Base-by-base conservation (phyloP, 768 basidiomycete genomes). In the Boletus sensibilis region DNA sequence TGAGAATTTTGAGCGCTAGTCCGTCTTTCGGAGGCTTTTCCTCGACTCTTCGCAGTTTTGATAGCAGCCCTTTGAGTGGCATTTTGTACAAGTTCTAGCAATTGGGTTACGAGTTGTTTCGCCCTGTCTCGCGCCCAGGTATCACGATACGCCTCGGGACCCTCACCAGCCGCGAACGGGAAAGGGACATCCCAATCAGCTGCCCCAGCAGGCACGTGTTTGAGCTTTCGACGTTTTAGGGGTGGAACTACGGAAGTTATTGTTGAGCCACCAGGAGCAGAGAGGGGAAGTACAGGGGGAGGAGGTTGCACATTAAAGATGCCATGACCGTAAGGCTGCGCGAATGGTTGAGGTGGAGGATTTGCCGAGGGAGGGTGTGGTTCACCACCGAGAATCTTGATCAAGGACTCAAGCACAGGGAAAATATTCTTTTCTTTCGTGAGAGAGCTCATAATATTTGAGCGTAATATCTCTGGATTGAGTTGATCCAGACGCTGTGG, bases 121-220 rank as follows among this genome's bases (percentile, higher is more conserved):
- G 82, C 79, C 29, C 89, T 80, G 35, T 86, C 80, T 44, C 72
- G 78, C 58, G 84, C 81, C 90, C 90, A 91, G 27, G 75, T 84
- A 50, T 75, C 68, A 10, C 72, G 76, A 68, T 92, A 92, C n/a
- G 77, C 75, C 18, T 78, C 67, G 2, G 90, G 88, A 2, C 87
- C 90, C 61, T 92, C 86, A 29, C 88, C 90, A 46, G 78, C 39
- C 69, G 71, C 67, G 59, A 92, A 92, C 7, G 90, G 90, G 68
- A 85, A 92, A 0, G 90, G 90, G 0, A 92, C 81, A 61, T 91
- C 88, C 90, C 90, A 92, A 64, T 91, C 88, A 1, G 70, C 78
- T 1, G 90, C 90, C 12, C 90, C 90, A 21, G 90, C 90, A 34
- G 90, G 90, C 14, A 92, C 88, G 10, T 75, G 72, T 54, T 76